A percentile compares a stretch with the other conserved stretches of the same genome.
These are phyloP conservation scores for Patellifolia procumbens DNA, from an alignment of 179 eudicot species.

Conservation along the genomic window DNA sequence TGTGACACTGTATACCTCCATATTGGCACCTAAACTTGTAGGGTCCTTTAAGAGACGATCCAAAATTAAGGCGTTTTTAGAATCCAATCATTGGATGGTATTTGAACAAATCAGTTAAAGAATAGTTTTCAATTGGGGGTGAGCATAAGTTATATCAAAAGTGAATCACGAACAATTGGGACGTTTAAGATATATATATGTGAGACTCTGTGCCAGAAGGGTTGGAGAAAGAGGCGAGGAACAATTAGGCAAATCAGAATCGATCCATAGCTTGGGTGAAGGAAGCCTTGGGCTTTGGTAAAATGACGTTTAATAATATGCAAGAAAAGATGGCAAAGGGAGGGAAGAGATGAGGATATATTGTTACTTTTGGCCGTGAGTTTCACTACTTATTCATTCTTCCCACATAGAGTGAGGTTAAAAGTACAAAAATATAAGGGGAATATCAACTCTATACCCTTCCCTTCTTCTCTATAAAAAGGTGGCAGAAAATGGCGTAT, in stretches of 20 bases:
- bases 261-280: background rate
- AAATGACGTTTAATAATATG: background rate
- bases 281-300: background rate
- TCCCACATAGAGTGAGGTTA: too few species aligned
- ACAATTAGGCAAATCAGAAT: background rate
- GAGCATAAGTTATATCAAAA: too few species aligned
- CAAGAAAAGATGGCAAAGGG: too few species aligned
- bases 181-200: background rate
- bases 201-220: background rate
- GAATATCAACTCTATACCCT: too few species aligned
- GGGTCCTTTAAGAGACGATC: background rate
- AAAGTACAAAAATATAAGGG: too few species aligned
- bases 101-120: background rate
- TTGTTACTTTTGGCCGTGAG: background rate
- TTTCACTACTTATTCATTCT: background rate
- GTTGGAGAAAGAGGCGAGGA: background rate
- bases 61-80: background rate
- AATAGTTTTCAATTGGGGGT: background rate
- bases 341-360: too few species aligned
- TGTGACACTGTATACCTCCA: background rate
- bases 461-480: too few species aligned
- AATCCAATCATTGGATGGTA: background rate
- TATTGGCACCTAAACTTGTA: background rate
- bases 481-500: too few species aligned
- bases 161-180: too few species aligned